Base-by-base conservation (phyloP, 129 eudicot genomes). In the Logfia minima region DNA sequence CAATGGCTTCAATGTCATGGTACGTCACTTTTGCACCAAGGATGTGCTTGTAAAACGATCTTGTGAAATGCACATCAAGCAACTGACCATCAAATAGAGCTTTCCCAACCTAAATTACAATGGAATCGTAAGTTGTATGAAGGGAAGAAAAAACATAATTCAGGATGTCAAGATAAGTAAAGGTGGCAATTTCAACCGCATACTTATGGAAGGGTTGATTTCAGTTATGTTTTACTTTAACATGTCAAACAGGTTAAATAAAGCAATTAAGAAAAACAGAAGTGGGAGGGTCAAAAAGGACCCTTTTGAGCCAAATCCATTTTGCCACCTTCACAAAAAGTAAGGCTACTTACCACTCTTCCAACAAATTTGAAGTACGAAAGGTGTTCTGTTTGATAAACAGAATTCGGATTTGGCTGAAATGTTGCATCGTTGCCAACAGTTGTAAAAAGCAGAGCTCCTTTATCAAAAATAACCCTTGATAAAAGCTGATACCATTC, bases 281-380 rank as follows among this genome's bases (percentile, higher is more conserved):
- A 64, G 19, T 34, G 8, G 37, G 6, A 1, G 7, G 8, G 18
- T 17, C 6, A 24, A 45, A 24, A 17, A 5, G 0, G 1, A 16
- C 41, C 61, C 41, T 5, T 64, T 29, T 29, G 8, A 4, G 19
- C 19, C 22, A 3, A 29, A 11, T 11, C 23, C 55, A 24, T 10
- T 21, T 37, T 16, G 24, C 63, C 45, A 18, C 28, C 4, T 21
- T 21, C 7, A 66, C 23, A 55, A 68, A 45, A 18, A 10, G 37
- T 13, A 22, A 69, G 71, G 62, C 17, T 62, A 92, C 97, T 95
- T 73, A 95, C 99, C 74, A 95, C 99, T 83, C 99, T 90, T 34
- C 99, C 99, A 79, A 95, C 92, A 77, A 95, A 95, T 68, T 92
- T 95, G 88, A 95, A 95, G 89, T 95, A 95, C 2, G 99, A 95